A percentile compares a stretch with the other conserved stretches of the same genome.
phyloP scores from a whole-genome alignment of 768 basidiomycete genomes.

The Mrakia gelida region DNA sequence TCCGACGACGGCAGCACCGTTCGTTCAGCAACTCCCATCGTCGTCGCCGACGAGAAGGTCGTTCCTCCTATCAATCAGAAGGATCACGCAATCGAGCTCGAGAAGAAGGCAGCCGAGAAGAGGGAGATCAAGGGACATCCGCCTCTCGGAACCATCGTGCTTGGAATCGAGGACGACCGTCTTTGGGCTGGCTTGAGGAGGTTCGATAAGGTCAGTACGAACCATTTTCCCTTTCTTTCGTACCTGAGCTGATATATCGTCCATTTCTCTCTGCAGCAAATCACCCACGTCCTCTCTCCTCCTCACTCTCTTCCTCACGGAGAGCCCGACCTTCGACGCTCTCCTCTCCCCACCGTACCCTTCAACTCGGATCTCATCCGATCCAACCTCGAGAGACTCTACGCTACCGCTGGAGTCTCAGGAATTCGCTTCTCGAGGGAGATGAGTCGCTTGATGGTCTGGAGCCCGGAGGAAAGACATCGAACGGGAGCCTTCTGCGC shows the following conservation, averaged over 20 bases:
- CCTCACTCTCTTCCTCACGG: constrained; percentile 41
- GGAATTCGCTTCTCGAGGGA: constrained; percentile 43
- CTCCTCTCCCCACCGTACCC: constrained; percentile 45
- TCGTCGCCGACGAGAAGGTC: not conserved
- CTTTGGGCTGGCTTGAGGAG: constrained; percentile 45
- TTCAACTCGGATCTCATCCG: constrained; percentile 46
- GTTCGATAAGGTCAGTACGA: constrained; percentile 44
- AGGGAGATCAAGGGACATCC: constrained; percentile 42
- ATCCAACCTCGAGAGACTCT: constrained; percentile 45
- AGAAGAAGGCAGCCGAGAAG: constrained; percentile 46
- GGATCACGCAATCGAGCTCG: constrained; percentile 37
- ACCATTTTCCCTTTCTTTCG: not conserved
- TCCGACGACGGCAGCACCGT: not conserved
- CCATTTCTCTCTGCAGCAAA: constrained; percentile 38
- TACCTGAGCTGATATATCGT: not conserved
- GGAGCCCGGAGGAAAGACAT: constrained; percentile 42
- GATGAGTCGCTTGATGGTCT: constrained; percentile 43
- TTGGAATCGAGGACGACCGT: constrained; percentile 47
- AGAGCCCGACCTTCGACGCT: constrained; percentile 48
- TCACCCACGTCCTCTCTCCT: constrained; percentile 46
- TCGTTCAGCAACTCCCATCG: not conserved
- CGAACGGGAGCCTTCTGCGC: constrained; percentile 42
- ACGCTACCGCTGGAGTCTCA: constrained; percentile 44
- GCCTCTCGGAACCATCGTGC: constrained; percentile 43
- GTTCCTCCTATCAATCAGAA: not conserved